These are phyloP conservation scores for Ogataea nonfermentans DNA, from an alignment of 805 yeast genomes.

Conservation along the genomic window DNA sequence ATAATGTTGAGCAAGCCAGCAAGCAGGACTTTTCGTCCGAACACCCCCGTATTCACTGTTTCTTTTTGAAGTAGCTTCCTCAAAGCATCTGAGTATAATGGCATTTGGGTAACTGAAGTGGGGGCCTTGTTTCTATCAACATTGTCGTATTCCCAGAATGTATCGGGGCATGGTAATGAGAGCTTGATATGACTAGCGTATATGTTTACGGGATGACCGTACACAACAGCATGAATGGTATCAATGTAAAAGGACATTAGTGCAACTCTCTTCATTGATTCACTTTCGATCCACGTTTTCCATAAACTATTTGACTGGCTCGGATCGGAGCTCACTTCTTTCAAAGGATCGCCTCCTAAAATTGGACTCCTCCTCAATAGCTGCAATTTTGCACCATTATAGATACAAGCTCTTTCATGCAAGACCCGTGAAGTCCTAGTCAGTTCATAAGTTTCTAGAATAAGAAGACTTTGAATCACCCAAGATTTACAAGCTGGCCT, in stretches of 20 bases:
- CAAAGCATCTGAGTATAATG: constrained; percentile 31
- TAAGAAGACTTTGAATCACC: constrained; percentile 47
- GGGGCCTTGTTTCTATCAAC: constrained; percentile 20
- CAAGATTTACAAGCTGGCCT: constrained; percentile 47
- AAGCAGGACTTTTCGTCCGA: constrained; percentile 60
- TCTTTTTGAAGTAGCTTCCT: constrained; percentile 43
- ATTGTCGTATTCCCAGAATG: constrained; percentile 42
- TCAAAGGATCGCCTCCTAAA: constrained; percentile 41
- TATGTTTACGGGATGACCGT: constrained; percentile 59
- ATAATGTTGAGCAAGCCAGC: constrained; percentile 62
- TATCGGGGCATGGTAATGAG: constrained; percentile 57
- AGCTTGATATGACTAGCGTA: constrained; percentile 53
- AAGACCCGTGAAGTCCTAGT: constrained; percentile 41
- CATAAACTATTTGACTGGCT: constrained; percentile 30
- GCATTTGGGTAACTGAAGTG: constrained; percentile 18
- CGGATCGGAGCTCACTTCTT: constrained; percentile 30
- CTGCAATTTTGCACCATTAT: constrained; percentile 52
- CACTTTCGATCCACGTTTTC: constrained; percentile 71
- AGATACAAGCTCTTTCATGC: constrained; percentile 52
- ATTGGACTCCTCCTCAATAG: constrained; percentile 47
- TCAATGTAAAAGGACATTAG: constrained; percentile 75
- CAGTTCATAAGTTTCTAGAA: constrained; percentile 49
- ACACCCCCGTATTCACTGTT: constrained; percentile 42
- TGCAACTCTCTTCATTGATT: constrained; percentile 69
- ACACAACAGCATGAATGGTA: constrained; percentile 67